Conservation (phyloP, 331 rosid genomes). For the Telfairia occidentalis region DNA sequence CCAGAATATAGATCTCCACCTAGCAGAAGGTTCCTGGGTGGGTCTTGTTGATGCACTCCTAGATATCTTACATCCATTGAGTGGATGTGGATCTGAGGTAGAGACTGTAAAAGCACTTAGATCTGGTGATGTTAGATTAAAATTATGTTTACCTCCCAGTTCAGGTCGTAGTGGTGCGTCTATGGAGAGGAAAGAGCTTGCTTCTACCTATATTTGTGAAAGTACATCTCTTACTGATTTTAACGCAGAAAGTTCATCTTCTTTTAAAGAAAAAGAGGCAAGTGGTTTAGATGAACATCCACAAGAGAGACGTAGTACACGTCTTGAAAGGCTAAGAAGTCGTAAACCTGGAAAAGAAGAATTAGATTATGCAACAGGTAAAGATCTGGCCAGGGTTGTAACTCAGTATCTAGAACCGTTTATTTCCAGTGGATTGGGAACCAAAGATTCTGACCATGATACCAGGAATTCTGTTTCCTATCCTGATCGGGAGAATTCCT, state of each 20-base stretch:
- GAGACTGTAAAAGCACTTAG: slow-evolving; percentile 26
- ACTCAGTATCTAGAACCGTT: slow-evolving; percentile 68
- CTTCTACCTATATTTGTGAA: slow-evolving; percentile 21
- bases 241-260: slow-evolving; percentile 31
- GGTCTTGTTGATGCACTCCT: slow-evolving; percentile 62
- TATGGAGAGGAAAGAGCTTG: slow-evolving; percentile 38
- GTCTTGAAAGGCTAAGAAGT: slow-evolving; percentile 91
- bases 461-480: slow-evolving; percentile 20
- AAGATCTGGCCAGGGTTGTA: slow-evolving; percentile 66
- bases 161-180: slow-evolving; percentile 35
- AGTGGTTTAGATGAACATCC: slow-evolving; percentile 61
- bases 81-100: slow-evolving; percentile 27
- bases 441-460: slow-evolving; percentile 25
- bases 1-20: slow-evolving; percentile 49
- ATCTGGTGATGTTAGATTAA: slow-evolving; percentile 63
- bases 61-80: slow-evolving; percentile 45
- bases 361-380: slow-evolving; percentile 53
- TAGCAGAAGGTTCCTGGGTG: slow-evolving; percentile 72
- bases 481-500: slow-evolving; percentile 25
- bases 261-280: slow-evolving; percentile 54
- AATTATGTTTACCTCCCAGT: slow-evolving; percentile 39
- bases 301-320: slow-evolving; percentile 89
- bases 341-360: slow-evolving; percentile 94
- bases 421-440: slow-evolving; percentile 39
- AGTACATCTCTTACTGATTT: slow-evolving; percentile 31